Conservation (phyloP, 2,329 filamentous ascomycete genomes). For the Thielaviopsis musarum region DNA sequence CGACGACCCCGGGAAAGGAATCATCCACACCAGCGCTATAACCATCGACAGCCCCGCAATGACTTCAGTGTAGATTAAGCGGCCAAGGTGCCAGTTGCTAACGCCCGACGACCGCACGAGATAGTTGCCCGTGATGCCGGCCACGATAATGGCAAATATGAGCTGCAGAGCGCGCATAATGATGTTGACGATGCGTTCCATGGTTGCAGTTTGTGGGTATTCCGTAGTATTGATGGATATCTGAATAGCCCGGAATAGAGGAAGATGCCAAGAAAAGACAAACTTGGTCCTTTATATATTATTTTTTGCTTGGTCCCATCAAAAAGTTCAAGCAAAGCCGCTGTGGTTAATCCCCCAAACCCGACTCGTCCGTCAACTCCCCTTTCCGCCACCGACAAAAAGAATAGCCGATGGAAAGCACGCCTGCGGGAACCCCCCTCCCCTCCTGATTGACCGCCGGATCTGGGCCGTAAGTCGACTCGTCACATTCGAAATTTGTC, state of each 20-base stretch:
- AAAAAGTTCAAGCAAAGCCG: too few species aligned
- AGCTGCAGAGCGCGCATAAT: conserved; percentile 33
- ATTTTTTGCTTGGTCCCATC: too few species aligned
- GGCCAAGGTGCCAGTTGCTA: conserved; percentile 36
- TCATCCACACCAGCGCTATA: conserved; percentile 52
- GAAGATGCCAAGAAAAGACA: not conserved
- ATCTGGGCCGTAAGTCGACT: not conserved
- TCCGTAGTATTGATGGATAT: not conserved
- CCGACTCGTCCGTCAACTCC: too few species aligned
- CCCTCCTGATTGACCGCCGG: not conserved
- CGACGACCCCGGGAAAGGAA: conserved; percentile 44
- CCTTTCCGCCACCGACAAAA: not conserved
- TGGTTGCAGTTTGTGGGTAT: conserved; percentile 19
- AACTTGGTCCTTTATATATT: too few species aligned
- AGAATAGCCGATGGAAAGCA: not conserved
- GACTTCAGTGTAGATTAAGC: conserved; percentile 61
- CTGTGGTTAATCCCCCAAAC: too few species aligned
- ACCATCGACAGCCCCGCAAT: conserved; percentile 53
- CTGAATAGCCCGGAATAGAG: not conserved
- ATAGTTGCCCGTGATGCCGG: conserved; percentile 51
- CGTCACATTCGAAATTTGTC: not conserved
- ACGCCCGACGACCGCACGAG: conserved; percentile 33
- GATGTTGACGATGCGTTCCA: conserved; percentile 25
- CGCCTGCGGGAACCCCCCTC: too few species aligned
- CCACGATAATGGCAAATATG: conserved; percentile 54